Percentiles rank a stretch among this genome's conserved stretches.
Evolutionary conservation across 176 grass and related monocot genomes (phyloP).

Genomic region (Lolium multiflorum): DNA sequence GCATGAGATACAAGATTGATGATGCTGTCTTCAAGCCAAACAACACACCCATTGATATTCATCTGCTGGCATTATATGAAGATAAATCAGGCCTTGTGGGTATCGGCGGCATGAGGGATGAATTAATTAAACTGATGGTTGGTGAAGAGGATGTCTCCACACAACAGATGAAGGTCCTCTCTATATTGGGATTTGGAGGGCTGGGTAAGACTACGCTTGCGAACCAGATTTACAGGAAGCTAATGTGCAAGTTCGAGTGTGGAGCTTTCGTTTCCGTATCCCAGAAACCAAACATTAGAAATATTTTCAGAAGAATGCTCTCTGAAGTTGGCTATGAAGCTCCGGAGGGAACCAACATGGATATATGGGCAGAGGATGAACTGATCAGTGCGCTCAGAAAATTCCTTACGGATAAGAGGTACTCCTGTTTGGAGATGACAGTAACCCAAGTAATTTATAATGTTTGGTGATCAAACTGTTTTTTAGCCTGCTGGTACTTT

Average conservation of each 20-base stretch:
- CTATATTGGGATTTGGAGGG: background rate
- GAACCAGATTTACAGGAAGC: background rate
- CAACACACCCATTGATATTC: background rate
- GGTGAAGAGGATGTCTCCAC: background rate
- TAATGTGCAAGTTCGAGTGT: background rate
- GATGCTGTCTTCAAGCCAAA: background rate
- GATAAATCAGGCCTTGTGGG: background rate
- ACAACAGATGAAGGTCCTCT: background rate
- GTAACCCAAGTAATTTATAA: background rate
- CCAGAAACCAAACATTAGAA: constrained; percentile 4
- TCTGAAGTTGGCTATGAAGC: background rate
- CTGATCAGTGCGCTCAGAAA: background rate
- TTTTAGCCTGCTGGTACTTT: background rate
- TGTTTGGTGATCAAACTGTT: background rate
- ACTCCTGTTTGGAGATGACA: background rate
- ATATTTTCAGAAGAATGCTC: background rate
- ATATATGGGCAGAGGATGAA: background rate
- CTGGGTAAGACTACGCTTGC: constrained; percentile 20
- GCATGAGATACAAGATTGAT: background rate
- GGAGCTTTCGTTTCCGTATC: background rate
- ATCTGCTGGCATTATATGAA: background rate
- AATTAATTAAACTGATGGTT: background rate
- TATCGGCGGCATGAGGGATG: background rate
- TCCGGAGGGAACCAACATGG: background rate
- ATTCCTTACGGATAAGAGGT: background rate